Evolutionary conservation across 2,329 filamentous ascomycete species (phyloP).

Genomic region (Lasiodiplodia theobromae): DNA sequence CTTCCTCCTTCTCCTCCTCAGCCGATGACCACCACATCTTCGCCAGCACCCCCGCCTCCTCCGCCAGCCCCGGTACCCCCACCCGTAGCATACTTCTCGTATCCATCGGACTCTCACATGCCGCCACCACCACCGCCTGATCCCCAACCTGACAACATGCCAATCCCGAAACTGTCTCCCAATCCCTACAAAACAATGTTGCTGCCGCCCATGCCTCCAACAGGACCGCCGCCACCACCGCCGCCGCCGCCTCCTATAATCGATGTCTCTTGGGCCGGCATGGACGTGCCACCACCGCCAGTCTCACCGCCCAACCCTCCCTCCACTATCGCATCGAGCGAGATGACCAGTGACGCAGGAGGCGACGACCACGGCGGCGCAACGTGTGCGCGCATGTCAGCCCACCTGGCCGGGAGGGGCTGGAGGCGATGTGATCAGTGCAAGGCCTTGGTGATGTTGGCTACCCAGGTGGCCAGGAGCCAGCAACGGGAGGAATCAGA

Average conservation of each 20-base stretch:
- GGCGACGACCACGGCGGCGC: background rate
- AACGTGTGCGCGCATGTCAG: slow-evolving; percentile 1
- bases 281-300: background rate
- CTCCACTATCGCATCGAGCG: background rate
- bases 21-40: background rate
- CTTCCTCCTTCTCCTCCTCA: background rate
- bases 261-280: no score
- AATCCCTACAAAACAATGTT: background rate
- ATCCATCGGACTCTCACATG: background rate
- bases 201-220: background rate
- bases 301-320: background rate
- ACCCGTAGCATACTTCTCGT: background rate
- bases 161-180: background rate
- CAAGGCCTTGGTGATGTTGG: background rate
- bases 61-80: background rate
- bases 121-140: background rate
- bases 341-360: background rate
- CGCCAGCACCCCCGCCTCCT: background rate
- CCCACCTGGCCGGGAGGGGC: background rate
- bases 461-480: slow-evolving; percentile 4
- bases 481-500: background rate
- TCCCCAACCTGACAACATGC: background rate
- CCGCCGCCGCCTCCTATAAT: background rate
- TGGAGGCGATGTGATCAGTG: slow-evolving; percentile 1
- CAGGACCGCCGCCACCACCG: background rate